phyloP scores from a whole-genome alignment of 1,284 basidiomycete genomes.

The Melanopsichium pennsylvanicum region DNA sequence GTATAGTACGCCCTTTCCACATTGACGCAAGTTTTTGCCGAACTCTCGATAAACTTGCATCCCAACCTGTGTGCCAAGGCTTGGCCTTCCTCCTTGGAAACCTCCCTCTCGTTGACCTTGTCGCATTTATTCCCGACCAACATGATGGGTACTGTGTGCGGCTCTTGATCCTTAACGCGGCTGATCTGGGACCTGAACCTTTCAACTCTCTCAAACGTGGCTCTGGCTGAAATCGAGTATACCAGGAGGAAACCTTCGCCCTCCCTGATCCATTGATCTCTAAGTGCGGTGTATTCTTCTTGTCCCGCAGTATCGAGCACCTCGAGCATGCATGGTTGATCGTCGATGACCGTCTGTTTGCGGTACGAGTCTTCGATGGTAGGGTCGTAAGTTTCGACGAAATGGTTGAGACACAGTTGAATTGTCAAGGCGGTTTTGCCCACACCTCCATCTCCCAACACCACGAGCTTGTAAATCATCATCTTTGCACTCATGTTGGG shows the following conservation, averaged over 20 bases:
- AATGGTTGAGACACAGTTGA: conserved; percentile 62
- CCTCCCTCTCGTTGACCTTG: conserved; percentile 80
- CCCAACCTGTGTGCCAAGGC: conserved; percentile 64
- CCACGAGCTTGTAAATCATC: conserved; percentile 81
- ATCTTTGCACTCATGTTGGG: conserved; percentile 48
- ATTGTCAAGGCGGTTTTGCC: conserved; percentile 97
- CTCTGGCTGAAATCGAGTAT: conserved; percentile 66
- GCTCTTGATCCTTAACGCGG: conserved; percentile 65
- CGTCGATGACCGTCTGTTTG: conserved; percentile 67
- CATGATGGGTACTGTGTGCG: conserved; percentile 74
- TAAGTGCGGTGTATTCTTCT: conserved; percentile 69
- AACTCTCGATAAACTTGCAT: conserved; percentile 67
- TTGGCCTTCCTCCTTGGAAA: conserved; percentile 67
- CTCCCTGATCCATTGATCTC: conserved; percentile 68
- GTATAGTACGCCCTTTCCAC: conserved; percentile 66
- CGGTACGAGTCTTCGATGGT: conserved; percentile 67
- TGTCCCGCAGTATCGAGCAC: conserved; percentile 89
- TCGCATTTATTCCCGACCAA: conserved; percentile 89
- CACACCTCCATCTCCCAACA: conserved; percentile 95
- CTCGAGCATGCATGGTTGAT: conserved; percentile 72
- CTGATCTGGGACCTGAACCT: conserved; percentile 66
- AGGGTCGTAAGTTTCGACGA: conserved; percentile 64
- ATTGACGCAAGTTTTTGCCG: conserved; percentile 67
- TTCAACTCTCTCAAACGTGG: conserved; percentile 67
- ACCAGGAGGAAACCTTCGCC: conserved; percentile 67